Evolutionary conservation across 1,284 basidiomycete genomes (phyloP).

Genomic region (Ceratobasidium theobromae): DNA sequence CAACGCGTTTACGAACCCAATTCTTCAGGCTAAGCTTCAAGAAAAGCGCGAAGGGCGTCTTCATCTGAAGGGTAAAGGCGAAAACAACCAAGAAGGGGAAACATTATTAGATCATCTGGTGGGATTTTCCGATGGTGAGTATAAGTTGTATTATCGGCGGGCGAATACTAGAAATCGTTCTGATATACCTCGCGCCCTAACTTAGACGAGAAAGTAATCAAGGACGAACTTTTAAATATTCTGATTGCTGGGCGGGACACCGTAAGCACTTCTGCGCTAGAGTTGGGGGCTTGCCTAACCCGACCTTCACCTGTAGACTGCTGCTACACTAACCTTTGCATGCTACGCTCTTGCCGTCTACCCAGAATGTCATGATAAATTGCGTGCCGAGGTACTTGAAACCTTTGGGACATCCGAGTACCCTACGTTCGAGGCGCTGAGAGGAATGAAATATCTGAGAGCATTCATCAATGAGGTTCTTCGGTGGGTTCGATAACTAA

Average conservation of each 20-base stretch:
- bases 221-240: constrained; percentile 72
- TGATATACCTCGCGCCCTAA: constrained; percentile 49
- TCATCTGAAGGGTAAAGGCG: constrained; percentile 37
- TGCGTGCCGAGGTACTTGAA: constrained; percentile 62
- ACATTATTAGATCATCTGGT: constrained; percentile 67
- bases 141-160: not conserved
- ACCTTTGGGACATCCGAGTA: constrained; percentile 51
- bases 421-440: constrained; percentile 58
- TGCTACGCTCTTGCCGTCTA: constrained; percentile 66
- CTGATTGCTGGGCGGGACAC: constrained; percentile 71
- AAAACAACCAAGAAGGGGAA: constrained; percentile 50
- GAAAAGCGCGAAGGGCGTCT: constrained; percentile 47
- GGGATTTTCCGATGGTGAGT: constrained; percentile 37
- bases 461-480: constrained; percentile 73
- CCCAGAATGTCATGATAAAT: constrained; percentile 53
- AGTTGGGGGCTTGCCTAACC: not conserved
- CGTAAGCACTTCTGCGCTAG: constrained; percentile 45
- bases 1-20: constrained; percentile 60
- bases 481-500: constrained; percentile 35
- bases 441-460: constrained; percentile 64
- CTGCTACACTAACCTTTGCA: constrained; percentile 60
- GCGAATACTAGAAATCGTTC: not conserved
- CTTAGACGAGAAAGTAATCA: constrained; percentile 48
- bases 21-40: constrained; percentile 58
- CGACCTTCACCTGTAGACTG: constrained; percentile 27